Evolutionary conservation across 495 filamentous ascomycete species (phyloP).

Genomic region (Neurospora pannonica): DNA sequence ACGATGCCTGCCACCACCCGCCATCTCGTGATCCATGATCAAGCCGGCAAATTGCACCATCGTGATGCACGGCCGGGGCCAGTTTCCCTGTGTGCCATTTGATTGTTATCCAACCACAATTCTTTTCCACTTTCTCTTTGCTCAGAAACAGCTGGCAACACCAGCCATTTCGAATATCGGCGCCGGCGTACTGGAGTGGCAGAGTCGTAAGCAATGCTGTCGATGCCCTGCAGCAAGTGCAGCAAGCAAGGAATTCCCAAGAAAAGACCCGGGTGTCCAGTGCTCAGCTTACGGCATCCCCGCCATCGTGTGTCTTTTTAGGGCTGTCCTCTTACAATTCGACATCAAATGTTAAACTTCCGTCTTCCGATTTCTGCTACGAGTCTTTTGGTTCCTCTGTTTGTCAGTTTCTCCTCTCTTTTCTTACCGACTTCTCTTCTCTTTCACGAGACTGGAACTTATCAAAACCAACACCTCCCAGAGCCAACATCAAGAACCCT

Average conservation of each 20-base stretch:
- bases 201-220: background rate
- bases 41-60: background rate
- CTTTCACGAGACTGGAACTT: background rate
- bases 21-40: background rate
- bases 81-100: background rate
- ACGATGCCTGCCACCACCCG: background rate
- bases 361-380: background rate
- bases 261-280: background rate
- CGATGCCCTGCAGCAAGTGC: background rate
- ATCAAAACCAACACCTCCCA: background rate
- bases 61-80: background rate
- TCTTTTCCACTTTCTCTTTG: background rate
- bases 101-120: background rate
- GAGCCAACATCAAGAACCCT: background rate
- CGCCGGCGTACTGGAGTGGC: background rate
- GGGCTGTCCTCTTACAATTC: background rate
- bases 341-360: background rate
- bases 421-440: background rate
- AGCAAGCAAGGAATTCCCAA: background rate
- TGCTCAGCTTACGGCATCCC: constrained; percentile 2
- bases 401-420: constrained; percentile 1
- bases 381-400: background rate
- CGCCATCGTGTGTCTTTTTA: background rate
- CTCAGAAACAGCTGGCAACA: background rate
- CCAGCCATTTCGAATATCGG: background rate